Percentiles rank a stretch among this genome's conserved stretches.
Conservation (phyloP, 2,329 filamentous ascomycete genomes). For the Paraconiothyrium brasiliense region DNA sequence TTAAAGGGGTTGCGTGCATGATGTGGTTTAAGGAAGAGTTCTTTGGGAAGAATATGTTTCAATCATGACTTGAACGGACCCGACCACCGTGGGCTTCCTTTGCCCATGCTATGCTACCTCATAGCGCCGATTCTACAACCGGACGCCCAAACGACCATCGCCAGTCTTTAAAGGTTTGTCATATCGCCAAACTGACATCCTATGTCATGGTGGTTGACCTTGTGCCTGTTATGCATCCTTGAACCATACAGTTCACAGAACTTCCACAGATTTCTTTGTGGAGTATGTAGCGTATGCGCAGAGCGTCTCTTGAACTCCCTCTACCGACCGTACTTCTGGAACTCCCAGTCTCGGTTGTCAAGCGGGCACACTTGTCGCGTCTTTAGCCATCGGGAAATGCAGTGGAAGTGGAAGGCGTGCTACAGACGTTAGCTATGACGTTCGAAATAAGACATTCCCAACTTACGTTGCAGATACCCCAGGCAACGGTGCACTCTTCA, state of each 20-base stretch:
- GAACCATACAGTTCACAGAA: neutral
- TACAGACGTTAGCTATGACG: conserved; percentile 58
- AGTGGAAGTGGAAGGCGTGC: conserved; percentile 99
- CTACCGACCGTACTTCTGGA: conserved; percentile 93
- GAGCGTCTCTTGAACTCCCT: conserved; percentile 10
- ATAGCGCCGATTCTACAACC: conserved; percentile 10
- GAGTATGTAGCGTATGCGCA: neutral
- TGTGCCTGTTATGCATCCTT: neutral
- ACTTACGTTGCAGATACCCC: conserved; percentile 98
- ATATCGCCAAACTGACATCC: neutral
- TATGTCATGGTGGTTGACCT: neutral
- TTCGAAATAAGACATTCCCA: neutral
- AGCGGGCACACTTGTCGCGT: conserved; percentile 98
- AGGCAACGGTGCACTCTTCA: conserved; percentile 97
- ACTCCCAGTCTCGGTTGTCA: conserved; percentile 99
- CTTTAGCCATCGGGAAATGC: conserved; percentile 98
- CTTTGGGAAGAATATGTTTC: neutral
- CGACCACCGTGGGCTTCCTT: conserved; percentile 4
- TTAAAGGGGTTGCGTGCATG: neutral
- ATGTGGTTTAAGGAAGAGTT: neutral
- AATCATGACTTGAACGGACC: conserved; percentile 8
- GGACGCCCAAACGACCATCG: conserved; percentile 16
- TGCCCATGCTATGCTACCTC: conserved; percentile 14
- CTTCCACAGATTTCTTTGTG: neutral
- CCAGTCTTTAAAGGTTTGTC: neutral